Conservation (phyloP, 257 asterid genomes). For the Handroanthus guayacan region DNA sequence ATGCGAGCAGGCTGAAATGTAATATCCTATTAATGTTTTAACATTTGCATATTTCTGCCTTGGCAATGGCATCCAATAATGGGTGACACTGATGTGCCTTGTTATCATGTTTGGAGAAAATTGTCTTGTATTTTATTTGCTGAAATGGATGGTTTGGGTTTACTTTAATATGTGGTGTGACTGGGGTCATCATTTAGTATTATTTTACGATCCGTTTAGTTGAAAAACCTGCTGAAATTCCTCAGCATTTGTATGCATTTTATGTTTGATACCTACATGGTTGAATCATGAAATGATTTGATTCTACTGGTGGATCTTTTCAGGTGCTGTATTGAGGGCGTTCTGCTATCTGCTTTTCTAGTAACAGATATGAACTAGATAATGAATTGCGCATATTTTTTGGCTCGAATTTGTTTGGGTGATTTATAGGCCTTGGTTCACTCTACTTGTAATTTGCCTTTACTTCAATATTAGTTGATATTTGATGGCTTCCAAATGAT, state of each 20-base stretch:
- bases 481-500: too few relatives aligned
- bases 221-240: slow-evolving; percentile 6
- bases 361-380: not conserved
- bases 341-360: not conserved
- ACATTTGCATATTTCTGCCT: slow-evolving; percentile 24
- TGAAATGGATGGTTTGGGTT: slow-evolving; percentile 5
- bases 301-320: slow-evolving; percentile 1
- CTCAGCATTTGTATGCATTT: not conserved
- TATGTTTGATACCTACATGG: not conserved
- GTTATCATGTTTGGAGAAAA: slow-evolving; percentile 8
- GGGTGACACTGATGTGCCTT: not conserved
- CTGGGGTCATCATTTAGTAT: not conserved
- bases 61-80: not conserved
- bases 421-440: too few relatives aligned
- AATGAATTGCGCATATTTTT: too few relatives aligned
- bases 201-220: slow-evolving; percentile 13
- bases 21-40: slow-evolving; percentile 2
- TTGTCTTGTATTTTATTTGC: not conserved
- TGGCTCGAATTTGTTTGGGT: too few relatives aligned
- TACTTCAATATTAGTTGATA: too few relatives aligned
- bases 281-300: not conserved
- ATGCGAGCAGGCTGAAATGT: slow-evolving; percentile 26
- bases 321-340: not conserved
- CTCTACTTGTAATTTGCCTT: too few relatives aligned
- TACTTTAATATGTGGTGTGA: not conserved